phyloP scores from a whole-genome alignment of 192 early-diverging fungal genomes.

The Coemansia biformis region DNA sequence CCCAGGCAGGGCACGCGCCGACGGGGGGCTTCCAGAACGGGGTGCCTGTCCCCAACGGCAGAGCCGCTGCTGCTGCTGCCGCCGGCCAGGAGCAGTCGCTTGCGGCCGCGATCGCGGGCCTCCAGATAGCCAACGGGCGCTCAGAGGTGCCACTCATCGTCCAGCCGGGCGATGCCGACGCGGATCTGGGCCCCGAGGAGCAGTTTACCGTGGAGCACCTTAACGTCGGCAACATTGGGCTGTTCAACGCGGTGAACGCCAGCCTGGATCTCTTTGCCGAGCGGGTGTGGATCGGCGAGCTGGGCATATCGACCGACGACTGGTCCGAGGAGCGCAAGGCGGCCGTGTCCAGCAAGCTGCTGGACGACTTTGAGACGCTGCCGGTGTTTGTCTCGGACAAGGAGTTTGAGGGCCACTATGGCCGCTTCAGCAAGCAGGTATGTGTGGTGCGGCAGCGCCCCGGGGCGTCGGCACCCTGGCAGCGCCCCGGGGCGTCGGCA shows the following conservation, averaged over 20 bases:
- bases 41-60: background rate
- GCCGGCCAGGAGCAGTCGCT: background rate
- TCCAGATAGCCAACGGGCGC: constrained; percentile 13
- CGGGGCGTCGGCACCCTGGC: no score
- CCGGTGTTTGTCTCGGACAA: constrained; percentile 77
- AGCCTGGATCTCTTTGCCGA: constrained; percentile 54
- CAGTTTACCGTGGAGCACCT: constrained; percentile 68
- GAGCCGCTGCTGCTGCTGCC: background rate
- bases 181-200: constrained; percentile 36
- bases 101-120: constrained; percentile 4
- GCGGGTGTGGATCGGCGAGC: constrained; percentile 70
- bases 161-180: constrained; percentile 5
- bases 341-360: constrained; percentile 58
- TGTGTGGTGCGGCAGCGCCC: background rate
- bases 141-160: background rate
- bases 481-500: no score
- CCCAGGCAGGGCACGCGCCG: background rate
- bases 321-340: constrained; percentile 57
- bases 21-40: constrained; percentile 1
- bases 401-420: constrained; percentile 88
- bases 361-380: constrained; percentile 59
- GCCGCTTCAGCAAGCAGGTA: constrained; percentile 91
- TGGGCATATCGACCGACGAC: constrained; percentile 70
- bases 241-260: constrained; percentile 84
- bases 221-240: constrained; percentile 85